Base-by-base conservation (phyloP, 495 filamentous ascomycete genomes). In the Hypoxylon crocopeplum region DNA sequence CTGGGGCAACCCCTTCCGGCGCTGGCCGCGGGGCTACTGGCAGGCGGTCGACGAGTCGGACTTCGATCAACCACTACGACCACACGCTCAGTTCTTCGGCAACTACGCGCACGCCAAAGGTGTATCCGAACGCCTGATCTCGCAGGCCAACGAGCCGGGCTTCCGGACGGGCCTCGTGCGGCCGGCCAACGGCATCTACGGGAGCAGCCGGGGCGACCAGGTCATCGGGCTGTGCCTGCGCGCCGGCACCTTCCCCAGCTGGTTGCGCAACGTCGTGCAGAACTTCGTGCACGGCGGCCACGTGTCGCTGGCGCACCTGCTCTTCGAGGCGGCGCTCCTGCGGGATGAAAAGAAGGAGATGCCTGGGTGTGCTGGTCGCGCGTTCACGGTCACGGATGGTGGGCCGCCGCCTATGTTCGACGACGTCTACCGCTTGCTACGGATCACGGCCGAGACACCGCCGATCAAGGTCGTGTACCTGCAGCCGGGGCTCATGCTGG, bases 111-210 rank as follows among this genome's bases (percentile, higher is more conserved):
- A 70, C 22, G 73, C 78, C 41, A 86, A 86, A 57, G 72, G 73
- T 22, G 78, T 81, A 40, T 77, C 79, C n/a, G 84, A 85, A 66
- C 65, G 72, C 8, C 53, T 83, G 7, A 72, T 86, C 27, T 75
- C 77, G 34, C 62, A 59, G n/a, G 76, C 79, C 8, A 79, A 85
- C 55, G 41, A 69, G 8, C 59, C 66, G 3, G 42, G 68, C 5
- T 84, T 86, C 64, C 78, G 82, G 7, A 86, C 84, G 0, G 83
- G 84, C 5, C 72, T 76, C 41, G 79, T 86, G 59, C 76, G 84
- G 2, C 84, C 84, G 2, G 74, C 78, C 17, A 86, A 85, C 60
- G 81, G 79, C 11, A 79, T 86, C 49, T 85, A 85, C 45, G 84
- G 80, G 38, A 65, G 42, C 41, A 54, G 69, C 60, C 49, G 79